A percentile compares a stretch with the other conserved stretches of the same genome.
phyloP scores from a whole-genome alignment of 805 yeast genomes.

The Candida endomychidarum region DNA sequence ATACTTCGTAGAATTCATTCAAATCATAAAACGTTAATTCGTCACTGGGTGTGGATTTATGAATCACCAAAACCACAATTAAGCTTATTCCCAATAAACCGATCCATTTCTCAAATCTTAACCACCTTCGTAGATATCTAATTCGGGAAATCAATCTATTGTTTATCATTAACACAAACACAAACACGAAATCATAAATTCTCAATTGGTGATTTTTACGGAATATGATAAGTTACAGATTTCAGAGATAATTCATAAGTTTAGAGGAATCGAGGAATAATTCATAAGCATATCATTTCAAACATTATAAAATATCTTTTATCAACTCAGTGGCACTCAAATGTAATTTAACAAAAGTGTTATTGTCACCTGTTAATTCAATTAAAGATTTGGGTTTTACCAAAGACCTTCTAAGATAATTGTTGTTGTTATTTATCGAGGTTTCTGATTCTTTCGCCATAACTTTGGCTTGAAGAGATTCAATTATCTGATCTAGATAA shows the following conservation, averaged over 20 bases:
- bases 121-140: too few relatives aligned
- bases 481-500: conserved; percentile 28
- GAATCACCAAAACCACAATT: too few relatives aligned
- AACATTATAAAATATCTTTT: conserved; percentile 17
- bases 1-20: neutral
- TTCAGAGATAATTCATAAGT: too few relatives aligned
- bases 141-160: too few relatives aligned
- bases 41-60: too few relatives aligned
- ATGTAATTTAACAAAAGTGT: conserved; percentile 58
- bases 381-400: conserved; percentile 57
- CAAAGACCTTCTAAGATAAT: conserved; percentile 55
- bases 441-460: conserved; percentile 8
- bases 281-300: neutral
- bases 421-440: conserved; percentile 39
- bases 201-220: too few relatives aligned
- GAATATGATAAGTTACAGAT: too few relatives aligned
- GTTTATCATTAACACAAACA: too few relatives aligned
- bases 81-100: too few relatives aligned
- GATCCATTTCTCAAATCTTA: too few relatives aligned
- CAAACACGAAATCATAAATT: too few relatives aligned
- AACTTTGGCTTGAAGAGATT: conserved; percentile 31
- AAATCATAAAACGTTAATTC: neutral
- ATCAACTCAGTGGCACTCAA: conserved; percentile 61
- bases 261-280: too few relatives aligned
- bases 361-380: conserved; percentile 54